Evolutionary conservation across 148 eudicot genomes (phyloP).

Genomic region (Camellia lanceoleosa): DNA sequence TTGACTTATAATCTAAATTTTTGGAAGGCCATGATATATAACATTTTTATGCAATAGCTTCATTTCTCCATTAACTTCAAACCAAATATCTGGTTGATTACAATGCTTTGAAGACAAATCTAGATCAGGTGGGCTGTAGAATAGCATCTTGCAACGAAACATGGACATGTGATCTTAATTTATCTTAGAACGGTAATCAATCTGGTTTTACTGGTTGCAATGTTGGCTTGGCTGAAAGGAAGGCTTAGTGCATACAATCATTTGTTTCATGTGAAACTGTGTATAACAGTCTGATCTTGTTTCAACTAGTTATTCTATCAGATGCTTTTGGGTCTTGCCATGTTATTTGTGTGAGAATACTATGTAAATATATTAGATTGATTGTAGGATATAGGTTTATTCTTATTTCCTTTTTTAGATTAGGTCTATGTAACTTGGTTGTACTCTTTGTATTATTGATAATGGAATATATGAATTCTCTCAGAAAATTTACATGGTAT

Average conservation of each 20-base stretch:
- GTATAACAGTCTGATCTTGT: background rate
- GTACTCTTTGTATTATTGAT: too few relatives aligned
- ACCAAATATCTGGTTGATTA: background rate
- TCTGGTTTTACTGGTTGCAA: background rate
- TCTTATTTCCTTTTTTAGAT: too few relatives aligned
- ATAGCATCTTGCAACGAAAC: background rate
- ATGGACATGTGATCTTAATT: background rate
- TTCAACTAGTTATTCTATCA: constrained; percentile 2
- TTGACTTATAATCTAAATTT: constrained; percentile 1
- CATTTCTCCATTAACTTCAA: background rate
- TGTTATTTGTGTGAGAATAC: background rate
- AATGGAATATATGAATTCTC: too few relatives aligned
- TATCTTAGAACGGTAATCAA: background rate
- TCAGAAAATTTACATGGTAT: too few relatives aligned
- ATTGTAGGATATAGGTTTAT: too few relatives aligned
- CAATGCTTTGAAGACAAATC: background rate
- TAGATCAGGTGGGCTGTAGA: background rate
- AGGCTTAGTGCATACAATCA: background rate
- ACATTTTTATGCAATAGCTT: background rate
- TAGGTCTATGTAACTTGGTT: too few relatives aligned
- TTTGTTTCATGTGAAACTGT: background rate
- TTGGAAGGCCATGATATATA: background rate
- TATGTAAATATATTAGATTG: too few relatives aligned
- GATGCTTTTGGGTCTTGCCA: background rate
- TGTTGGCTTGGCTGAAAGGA: background rate